Conservation (phyloP, 1,284 basidiomycete species). For the Rhizopogon parksii region DNA sequence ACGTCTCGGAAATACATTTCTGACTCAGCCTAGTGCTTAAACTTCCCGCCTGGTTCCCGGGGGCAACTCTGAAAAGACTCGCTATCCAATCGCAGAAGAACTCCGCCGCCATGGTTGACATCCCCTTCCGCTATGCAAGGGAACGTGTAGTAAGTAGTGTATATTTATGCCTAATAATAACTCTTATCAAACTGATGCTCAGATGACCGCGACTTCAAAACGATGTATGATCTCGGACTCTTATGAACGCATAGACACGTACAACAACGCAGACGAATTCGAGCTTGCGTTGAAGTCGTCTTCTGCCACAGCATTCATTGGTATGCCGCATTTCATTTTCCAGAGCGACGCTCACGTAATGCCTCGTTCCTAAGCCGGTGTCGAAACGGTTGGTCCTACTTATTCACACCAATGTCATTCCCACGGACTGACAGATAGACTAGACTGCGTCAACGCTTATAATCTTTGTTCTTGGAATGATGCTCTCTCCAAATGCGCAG, state of each 20-base stretch:
- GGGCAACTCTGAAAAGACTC: conserved; percentile 24
- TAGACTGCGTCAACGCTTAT: conserved; percentile 27
- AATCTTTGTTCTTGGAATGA: conserved; percentile 35
- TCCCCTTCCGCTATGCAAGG: conserved; percentile 25
- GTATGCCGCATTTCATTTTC: conserved; percentile 11
- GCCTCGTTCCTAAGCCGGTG: conserved; percentile 17
- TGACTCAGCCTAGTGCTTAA: conserved; percentile 20
- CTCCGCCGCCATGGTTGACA: conserved; percentile 24
- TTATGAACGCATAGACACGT: conserved; percentile 16
- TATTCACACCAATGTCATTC: not conserved
- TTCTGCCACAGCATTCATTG: conserved; percentile 29
- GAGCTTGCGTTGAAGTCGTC: conserved; percentile 24
- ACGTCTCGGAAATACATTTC: conserved; percentile 6
- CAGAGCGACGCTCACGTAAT: conserved; percentile 6
- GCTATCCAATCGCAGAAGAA: conserved; percentile 25
- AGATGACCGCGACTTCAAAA: conserved; percentile 18
- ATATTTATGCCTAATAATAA: not conserved
- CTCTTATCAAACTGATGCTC: not conserved
- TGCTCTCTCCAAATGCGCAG: conserved; percentile 32
- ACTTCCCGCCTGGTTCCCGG: conserved; percentile 25
- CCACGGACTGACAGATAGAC: conserved; percentile 1
- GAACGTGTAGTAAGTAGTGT: conserved; percentile 19
- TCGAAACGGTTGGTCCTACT: conserved; percentile 21
- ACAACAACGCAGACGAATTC: conserved; percentile 14
- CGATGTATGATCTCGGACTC: conserved; percentile 29